Evolutionary conservation across 23 red algal genomes (phyloP), one percentile per base, ranked within the genome.

Genomic region (Gracilaria gracilis): DNA sequence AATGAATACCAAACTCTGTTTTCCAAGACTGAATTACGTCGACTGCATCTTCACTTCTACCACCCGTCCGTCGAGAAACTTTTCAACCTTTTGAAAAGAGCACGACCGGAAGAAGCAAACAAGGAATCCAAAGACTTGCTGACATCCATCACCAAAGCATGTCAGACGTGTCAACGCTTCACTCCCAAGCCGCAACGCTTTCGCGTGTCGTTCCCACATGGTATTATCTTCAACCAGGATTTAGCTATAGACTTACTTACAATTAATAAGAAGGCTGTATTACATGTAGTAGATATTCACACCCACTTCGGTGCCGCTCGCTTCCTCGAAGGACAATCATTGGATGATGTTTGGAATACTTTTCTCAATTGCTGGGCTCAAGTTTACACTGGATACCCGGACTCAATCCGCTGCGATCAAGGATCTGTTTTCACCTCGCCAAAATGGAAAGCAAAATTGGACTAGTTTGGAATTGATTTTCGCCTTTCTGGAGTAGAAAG

Each of bases 31-130:
- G 54, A 58, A 20, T 15, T 58, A 4, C 16, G 54, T 23, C 6
- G 19, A 20, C 6, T 58, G 15, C 54, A 58, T 53, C 13, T 51
- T 7, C 13, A 71, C 81, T 71, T 85, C 58, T 85, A 13, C 36
- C 81, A 85, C 81, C 81, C 81, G 17, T 61, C 51, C 7, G 57
- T 36, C 5, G 19, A 85, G 1, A 85, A 85, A 23, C 81, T 85
- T 49, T 85, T 37, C 81, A 71, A 85, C 13, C 61, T 84, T 23
- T 4, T 84, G 13, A 23, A 37, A 17, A 15, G 29, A 15, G 80
- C 80, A 3, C 36, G 59, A 34, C 59, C 59, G 11, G 57, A 70
- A 46, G 32, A 71, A 8, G n/a, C 37, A 2, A 53, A 17, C 37
- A 5, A 34, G 2, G 32, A 85, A 15, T 70, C 81, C 32, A n/a